phyloP scores from a whole-genome alignment of 768 basidiomycete species.

The Auricularia sp. region DNA sequence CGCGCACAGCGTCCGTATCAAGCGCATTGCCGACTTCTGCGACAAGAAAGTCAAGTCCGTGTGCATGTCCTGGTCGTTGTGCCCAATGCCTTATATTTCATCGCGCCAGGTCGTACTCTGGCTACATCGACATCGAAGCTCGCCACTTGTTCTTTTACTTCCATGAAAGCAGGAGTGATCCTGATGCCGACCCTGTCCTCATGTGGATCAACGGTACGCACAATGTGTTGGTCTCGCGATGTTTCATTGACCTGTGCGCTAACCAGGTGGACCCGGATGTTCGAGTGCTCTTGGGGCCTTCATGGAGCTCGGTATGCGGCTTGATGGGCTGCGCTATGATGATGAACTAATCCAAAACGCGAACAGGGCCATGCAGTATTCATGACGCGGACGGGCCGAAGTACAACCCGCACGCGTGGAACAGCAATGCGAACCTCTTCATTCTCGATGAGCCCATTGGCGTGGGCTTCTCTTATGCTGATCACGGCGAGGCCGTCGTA shows the following conservation, averaged over 20 bases:
- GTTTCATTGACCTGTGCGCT: not conserved
- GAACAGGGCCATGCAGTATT: constrained; percentile 16
- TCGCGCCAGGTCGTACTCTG: constrained; percentile 7
- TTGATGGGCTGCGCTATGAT: not conserved
- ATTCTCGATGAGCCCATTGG: constrained; percentile 22
- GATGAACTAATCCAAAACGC: not conserved
- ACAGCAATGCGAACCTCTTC: constrained; percentile 25
- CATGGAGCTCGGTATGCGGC: constrained; percentile 17
- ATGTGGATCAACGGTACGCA: constrained; percentile 20
- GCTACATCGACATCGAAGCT: constrained; percentile 11
- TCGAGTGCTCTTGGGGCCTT: constrained; percentile 16
- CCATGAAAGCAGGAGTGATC: constrained; percentile 18
- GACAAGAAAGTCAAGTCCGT: constrained; percentile 14
- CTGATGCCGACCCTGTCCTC: constrained; percentile 18
- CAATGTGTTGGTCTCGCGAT: not conserved
- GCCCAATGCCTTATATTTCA: not conserved
- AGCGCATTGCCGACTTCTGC: constrained; percentile 31
- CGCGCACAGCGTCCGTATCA: constrained; percentile 29
- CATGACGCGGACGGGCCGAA: constrained; percentile 11
- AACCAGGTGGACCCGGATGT: constrained; percentile 31
- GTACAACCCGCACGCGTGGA: constrained; percentile 36
- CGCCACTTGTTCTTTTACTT: constrained; percentile 16
- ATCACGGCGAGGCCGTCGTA: constrained; percentile 17
- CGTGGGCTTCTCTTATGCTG: constrained; percentile 17
- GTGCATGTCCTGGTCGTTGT: not conserved